Base-by-base conservation (phyloP, 805 yeast species). In the Saturnispora quitensis region DNA sequence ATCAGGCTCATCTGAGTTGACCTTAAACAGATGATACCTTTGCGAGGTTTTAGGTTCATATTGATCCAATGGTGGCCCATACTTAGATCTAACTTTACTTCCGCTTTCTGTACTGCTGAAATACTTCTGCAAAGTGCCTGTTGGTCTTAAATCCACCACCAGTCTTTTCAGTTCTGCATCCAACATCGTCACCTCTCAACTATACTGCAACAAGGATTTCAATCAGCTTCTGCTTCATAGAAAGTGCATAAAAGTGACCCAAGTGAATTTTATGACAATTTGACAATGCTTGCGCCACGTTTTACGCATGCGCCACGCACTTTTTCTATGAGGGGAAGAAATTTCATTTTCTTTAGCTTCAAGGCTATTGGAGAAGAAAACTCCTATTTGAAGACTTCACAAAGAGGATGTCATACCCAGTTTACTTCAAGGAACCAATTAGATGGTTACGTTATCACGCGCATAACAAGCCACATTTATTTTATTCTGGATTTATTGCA, bases 391-490 rank as follows among this genome's bases (percentile, higher is more conserved):
- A 31, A 31, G 15, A 31, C 40, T 36, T 18, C 12, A 13, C 1
- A 36, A 12, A 34, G 17, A n/a, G 22, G 31, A 58, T 61, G 65
- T 60, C 62, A 15, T 64, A 76, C 63, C 86, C 86, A 47, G 66
- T 76, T 45, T 81, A 80, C 63, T 81, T 66, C 68, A 77, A 77
- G 60, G 77, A 80, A 60, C 87, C 87, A 52, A 61, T 80, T 34
- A 80, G 82, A 64, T 82, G 86, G 86, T 67, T 75, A 58, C 83
- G 90, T 65, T 85, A 80, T 69, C 82, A 81, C 59, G 86, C 90
- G 24, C 84, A 85, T 69, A 78, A 78, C 58, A 80, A 81, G 64
- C 95, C 95, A 42, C 88, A 85, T 68, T 72, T 84, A 56, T 82
- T 85, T 64, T 81, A 75, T 62, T 73, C 89, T 28, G 75, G 80